A percentile compares a stretch with the other conserved stretches of the same genome.
phyloP scores from a whole-genome alignment of 805 yeast species.

The Maudiozyma barnettii region DNA sequence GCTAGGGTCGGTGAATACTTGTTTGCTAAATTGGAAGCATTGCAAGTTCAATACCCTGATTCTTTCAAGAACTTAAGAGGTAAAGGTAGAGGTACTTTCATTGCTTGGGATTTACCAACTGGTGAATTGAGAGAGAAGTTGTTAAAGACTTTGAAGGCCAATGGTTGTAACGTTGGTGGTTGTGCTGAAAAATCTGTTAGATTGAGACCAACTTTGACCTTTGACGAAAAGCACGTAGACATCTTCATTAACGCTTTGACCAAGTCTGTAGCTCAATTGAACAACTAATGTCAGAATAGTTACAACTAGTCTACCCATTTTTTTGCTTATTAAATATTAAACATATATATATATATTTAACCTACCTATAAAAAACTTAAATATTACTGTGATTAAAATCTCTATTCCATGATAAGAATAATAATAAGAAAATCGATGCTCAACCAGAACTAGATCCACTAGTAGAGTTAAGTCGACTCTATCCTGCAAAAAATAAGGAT shows the following conservation, averaged over 20 bases:
- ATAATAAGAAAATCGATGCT: too few species aligned
- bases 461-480: too few species aligned
- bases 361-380: not conserved
- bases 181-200: conserved; percentile 52
- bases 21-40: conserved; percentile 32
- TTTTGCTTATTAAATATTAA: not conserved
- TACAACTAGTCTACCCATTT: not conserved
- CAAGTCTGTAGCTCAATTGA: conserved; percentile 22
- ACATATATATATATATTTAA: conserved; percentile 25
- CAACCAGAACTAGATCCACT: too few species aligned
- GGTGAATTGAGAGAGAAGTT: conserved; percentile 39
- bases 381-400: too few species aligned
- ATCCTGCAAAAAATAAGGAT: too few species aligned
- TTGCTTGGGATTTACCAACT: conserved; percentile 50
- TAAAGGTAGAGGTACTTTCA: conserved; percentile 51
- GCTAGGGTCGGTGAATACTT: conserved; percentile 47
- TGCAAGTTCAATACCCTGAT: conserved; percentile 34
- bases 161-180: conserved; percentile 60
- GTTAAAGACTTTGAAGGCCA: conserved; percentile 36
- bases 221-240: conserved; percentile 54
- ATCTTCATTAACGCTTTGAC: conserved; percentile 37
- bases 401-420: too few species aligned
- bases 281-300: not conserved
- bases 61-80: conserved; percentile 48
- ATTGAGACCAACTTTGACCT: conserved; percentile 56